Percentiles rank a stretch among this genome's conserved stretches.
Conservation (phyloP, 805 yeast genomes). For the Lachancea cidri region DNA sequence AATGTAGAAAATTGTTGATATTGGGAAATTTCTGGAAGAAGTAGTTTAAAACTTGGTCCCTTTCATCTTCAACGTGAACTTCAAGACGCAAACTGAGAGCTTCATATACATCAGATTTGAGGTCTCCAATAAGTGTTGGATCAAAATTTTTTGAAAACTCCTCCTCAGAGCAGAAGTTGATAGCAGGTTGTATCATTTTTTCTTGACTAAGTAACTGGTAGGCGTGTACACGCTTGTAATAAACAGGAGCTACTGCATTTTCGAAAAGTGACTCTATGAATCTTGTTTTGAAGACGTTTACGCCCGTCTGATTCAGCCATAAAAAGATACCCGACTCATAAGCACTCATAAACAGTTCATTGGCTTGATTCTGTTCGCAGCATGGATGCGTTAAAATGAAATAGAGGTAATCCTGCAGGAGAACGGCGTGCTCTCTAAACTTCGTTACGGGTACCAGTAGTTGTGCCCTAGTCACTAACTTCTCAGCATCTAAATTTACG, state of each 20-base stretch:
- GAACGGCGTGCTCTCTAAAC: neutral
- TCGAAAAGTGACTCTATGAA: conserved; percentile 5
- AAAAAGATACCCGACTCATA: conserved; percentile 3
- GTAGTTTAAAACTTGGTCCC: neutral
- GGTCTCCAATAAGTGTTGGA: neutral
- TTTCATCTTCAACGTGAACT: neutral
- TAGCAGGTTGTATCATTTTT: neutral
- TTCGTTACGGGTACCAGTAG: neutral
- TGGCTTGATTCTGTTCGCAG: neutral
- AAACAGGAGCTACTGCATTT: neutral
- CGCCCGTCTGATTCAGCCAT: conserved; percentile 2
- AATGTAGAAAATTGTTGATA: neutral
- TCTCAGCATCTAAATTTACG: neutral
- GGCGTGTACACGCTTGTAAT: neutral
- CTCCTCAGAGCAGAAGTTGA: conserved; percentile 2
- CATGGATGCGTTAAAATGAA: conserved; percentile 6
- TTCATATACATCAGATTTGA: neutral
- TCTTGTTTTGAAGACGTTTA: neutral
- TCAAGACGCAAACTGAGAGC: neutral
- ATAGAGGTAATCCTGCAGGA: conserved; percentile 3
- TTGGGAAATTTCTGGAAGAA: neutral
- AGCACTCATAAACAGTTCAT: neutral
- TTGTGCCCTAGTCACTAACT: neutral
- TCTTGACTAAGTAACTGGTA: conserved; percentile 2
- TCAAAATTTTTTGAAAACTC: conserved; percentile 1